These are phyloP conservation scores for Asterophora parasitica DNA, from an alignment of 768 basidiomycete species.

Conservation along the genomic window DNA sequence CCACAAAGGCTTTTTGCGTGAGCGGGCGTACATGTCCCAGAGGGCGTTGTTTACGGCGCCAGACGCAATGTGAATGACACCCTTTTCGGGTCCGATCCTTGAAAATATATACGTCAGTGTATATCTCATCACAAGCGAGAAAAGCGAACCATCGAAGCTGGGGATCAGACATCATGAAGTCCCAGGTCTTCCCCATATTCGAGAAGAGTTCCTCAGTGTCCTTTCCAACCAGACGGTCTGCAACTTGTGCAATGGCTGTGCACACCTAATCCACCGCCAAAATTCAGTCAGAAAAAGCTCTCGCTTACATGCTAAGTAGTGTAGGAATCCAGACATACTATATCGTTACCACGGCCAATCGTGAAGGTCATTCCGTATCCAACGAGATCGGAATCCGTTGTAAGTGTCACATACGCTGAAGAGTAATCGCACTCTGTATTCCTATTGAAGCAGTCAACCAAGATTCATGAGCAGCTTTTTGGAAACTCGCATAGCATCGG, in stretches of 20 bases:
- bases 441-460: slow-evolving; percentile 36
- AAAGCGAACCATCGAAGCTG: slow-evolving; percentile 79
- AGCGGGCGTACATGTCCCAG: slow-evolving; percentile 90
- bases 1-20: slow-evolving; percentile 85
- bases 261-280: no score
- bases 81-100: slow-evolving; percentile 93
- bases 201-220: slow-evolving; percentile 77
- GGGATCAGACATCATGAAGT: slow-evolving; percentile 80
- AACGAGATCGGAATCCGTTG: slow-evolving; percentile 68
- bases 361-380: slow-evolving; percentile 97
- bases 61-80: slow-evolving; percentile 87
- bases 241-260: slow-evolving; percentile 72
- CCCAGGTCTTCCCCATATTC: slow-evolving; percentile 91
- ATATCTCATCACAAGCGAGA: not conserved
- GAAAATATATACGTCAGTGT: not conserved
- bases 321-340: slow-evolving; percentile 52
- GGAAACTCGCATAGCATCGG: slow-evolving; percentile 79
- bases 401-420: slow-evolving; percentile 81
- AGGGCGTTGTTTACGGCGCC: slow-evolving; percentile 89
- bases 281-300: no score
- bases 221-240: slow-evolving; percentile 77
- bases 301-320: no score
- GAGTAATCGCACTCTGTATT: slow-evolving; percentile 96
- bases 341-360: slow-evolving; percentile 92
- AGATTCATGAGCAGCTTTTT: not conserved